Evolutionary conservation across 2,329 filamentous ascomycete species (phyloP), one percentile per base, ranked within the genome.

Genomic region (Pseudogymnoascus sp.): DNA sequence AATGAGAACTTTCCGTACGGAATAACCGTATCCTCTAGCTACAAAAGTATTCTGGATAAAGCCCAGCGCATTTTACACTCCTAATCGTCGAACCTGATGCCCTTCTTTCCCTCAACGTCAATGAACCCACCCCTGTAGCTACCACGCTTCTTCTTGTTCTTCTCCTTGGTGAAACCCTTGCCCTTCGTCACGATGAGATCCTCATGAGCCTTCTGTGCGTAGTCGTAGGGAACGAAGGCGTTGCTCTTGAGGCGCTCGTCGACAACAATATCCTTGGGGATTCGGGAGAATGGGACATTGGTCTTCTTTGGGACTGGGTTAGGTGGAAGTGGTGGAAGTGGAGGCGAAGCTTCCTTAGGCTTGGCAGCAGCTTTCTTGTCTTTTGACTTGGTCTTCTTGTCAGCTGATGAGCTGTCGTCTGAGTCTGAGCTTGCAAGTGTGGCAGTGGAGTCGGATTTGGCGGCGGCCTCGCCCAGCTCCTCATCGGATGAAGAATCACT

Each of bases 121-220:
- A 99, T 96, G 61, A 83, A 77, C 5, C 95, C 95, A 49, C 95
- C 95, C 58, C 89, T 87, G 81, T 96, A 99, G 68, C 88, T 91
- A 60, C 95, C 95, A 69, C 87, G 83, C 83, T 92, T 93, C 83
- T 92, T 95, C 83, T 99, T 99, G 79, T 99, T 99, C 87, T 99
- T 99, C 81, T 97, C 95, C 81, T 99, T 99, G 64, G 93, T 97
- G 78, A 99, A 99, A 3, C 91, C 92, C 79, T 97, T 97, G 71
- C 95, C 95, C 74, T 89, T 91, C 33, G 93, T 97, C 40, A 96
- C 84, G 59, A 92, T 90, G 66, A 99, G 79, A 73, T 97, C 93
- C 68, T 91, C 84, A 72, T 93, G 90, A 7, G 96, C 96, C 69
- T 87, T 87, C 70, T 95, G 88, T 23, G 93, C 93, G 77, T 97